Evolutionary conservation across 371 early-diverging fungal species (phyloP), one percentile per base, ranked within the genome.

Genomic region (Syncephalastrum sp.): DNA sequence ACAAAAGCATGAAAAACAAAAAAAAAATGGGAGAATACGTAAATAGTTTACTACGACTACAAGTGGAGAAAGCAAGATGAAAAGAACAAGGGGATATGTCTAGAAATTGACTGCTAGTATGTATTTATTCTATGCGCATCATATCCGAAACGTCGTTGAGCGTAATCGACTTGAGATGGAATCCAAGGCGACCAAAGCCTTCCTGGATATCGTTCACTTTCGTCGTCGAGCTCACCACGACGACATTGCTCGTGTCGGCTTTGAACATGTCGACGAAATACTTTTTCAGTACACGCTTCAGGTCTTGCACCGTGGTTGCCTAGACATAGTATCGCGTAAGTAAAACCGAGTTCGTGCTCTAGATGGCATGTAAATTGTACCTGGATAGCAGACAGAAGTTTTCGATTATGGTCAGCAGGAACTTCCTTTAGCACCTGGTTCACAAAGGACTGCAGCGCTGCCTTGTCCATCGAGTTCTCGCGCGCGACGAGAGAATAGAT

Each of bases 361-460:
- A 19, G 19, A 15, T n/a, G 24, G 41, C 42, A 42, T 5, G 17
- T 12, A 14, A 43, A 44, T 6, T 4, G 47, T 70, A 71, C 74
- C 65, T 79, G 79, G 49, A 79, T 68, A 42, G 74, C 67, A 43
- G 61, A 53, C 50, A 79, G 54, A 52, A 85, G 61, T 54, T 81
- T 74, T 59, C 68, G 79, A 59, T 81, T 83, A 56, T 82, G 82
- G 12, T 67, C 55, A 23, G 77, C 73, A 23, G 82, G 78, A 44
- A 84, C 79, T 56, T 81, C 75, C 55, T 79, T 80, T 27, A 87
- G 61, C 3, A 79, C 81, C 57, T 83, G 84, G 48, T 76, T 78
- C 17, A 77, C 71, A 65, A 87, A 87, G 0, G 85, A 77, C 50
- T 81, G 82, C 5, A 74, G 68, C 4, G 88, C 88, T 0, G 86